phyloP scores from a whole-genome alignment of 2,329 filamentous ascomycete genomes.

The Penicillium sp. region DNA sequence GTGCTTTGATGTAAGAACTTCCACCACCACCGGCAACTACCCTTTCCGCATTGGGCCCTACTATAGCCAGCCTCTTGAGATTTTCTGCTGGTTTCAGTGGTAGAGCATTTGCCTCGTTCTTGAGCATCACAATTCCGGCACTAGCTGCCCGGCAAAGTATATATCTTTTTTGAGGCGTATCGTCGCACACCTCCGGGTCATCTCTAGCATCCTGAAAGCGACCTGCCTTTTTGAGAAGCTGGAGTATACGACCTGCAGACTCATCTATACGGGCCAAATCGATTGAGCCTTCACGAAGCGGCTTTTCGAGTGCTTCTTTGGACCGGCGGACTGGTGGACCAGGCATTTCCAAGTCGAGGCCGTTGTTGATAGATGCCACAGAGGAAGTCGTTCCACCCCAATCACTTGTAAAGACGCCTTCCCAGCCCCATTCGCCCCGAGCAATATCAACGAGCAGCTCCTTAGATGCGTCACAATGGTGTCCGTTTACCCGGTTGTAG shows the following conservation, averaged over 20 bases:
- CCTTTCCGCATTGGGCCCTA: neutral
- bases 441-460: neutral
- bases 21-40: neutral
- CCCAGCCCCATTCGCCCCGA: neutral
- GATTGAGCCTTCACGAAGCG: neutral
- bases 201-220: neutral
- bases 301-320: neutral
- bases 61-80: neutral
- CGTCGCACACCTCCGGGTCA: neutral
- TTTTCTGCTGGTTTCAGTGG: neutral
- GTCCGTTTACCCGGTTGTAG: slow-evolving; percentile 20
- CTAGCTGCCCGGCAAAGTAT: neutral
- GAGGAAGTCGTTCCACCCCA: slow-evolving; percentile 5
- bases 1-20: neutral
- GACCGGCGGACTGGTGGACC: neutral
- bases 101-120: neutral
- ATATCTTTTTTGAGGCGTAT: neutral
- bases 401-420: slow-evolving; percentile 13
- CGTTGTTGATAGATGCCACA: neutral
- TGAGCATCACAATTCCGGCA: neutral
- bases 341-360: neutral
- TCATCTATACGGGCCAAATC: neutral
- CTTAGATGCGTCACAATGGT: neutral
- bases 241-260: neutral
- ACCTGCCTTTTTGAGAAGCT: neutral